phyloP scores from a whole-genome alignment of 1,284 basidiomycete species.

The Psilocybe mexicana region DNA sequence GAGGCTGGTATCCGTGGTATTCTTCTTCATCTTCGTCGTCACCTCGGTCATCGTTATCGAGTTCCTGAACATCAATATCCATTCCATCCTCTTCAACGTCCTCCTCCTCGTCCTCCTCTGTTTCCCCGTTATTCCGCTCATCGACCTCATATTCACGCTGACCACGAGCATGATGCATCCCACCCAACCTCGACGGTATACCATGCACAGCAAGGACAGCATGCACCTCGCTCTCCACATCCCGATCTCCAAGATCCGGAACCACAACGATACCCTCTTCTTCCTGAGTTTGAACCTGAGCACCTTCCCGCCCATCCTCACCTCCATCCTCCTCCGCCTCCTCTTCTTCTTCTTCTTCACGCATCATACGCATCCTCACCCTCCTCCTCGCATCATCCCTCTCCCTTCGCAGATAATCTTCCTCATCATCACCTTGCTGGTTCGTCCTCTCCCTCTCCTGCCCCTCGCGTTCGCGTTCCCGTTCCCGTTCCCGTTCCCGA shows the following conservation, averaged over 20 bases:
- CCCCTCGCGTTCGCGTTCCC: background rate
- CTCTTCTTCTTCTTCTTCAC: background rate
- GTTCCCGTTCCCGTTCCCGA: background rate
- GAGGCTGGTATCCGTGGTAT: too few species aligned
- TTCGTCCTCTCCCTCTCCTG: conserved; percentile 5
- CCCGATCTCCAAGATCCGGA: conserved; percentile 56
- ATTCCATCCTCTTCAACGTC: conserved; percentile 12
- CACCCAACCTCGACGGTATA: conserved; percentile 33
- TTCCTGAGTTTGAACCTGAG: conserved; percentile 13
- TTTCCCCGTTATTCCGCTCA: conserved; percentile 25
- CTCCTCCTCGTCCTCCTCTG: conserved; percentile 18
- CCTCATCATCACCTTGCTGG: too few species aligned
- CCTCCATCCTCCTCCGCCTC: conserved; percentile 41
- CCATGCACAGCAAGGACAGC: conserved; percentile 53
- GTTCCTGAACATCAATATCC: conserved; percentile 15
- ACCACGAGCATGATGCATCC: conserved; percentile 4
- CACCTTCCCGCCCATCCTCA: conserved; percentile 28
- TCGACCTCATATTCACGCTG: conserved; percentile 8
- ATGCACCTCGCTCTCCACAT: conserved; percentile 61
- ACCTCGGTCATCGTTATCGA: background rate
- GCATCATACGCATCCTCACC: conserved; percentile 2
- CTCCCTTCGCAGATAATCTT: too few species aligned
- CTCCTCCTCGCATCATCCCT: background rate
- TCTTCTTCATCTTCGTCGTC: conserved; percentile 1
- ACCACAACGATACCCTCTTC: conserved; percentile 51